Evolutionary conservation across 495 filamentous ascomycete species (phyloP).

Genomic region (Immersiella caudata): DNA sequence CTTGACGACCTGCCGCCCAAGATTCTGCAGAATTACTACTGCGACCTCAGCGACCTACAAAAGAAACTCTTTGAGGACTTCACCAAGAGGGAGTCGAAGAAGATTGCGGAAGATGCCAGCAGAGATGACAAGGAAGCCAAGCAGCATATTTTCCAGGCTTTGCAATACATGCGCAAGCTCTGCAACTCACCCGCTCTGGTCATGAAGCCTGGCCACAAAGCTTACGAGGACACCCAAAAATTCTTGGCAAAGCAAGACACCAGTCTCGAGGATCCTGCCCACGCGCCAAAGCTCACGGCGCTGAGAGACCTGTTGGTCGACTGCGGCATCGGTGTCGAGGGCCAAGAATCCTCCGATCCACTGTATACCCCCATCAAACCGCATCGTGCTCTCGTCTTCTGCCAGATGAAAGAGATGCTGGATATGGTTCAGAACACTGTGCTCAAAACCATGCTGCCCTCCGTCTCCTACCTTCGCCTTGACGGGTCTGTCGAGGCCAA

Average conservation of each 20-base stretch:
- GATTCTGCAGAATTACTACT: constrained; percentile 99
- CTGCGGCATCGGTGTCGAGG: constrained; percentile 86
- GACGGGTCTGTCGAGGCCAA: constrained; percentile 90
- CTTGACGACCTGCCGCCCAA: constrained; percentile 95
- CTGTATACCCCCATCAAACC: constrained; percentile 79
- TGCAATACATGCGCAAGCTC: constrained; percentile 99
- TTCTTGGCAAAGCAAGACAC: constrained; percentile 72
- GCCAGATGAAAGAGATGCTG: constrained; percentile 99
- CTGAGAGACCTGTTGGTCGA: constrained; percentile 88
- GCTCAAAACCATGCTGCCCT: constrained; percentile 79
- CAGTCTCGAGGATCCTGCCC: constrained; percentile 76
- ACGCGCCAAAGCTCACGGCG: constrained; percentile 91
- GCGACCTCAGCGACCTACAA: constrained; percentile 94
- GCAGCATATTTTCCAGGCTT: constrained; percentile 97
- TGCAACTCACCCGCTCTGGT: constrained; percentile 97
- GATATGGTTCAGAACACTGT: constrained; percentile 97
- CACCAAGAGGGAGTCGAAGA: constrained; percentile 85
- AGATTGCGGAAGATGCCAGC: constrained; percentile 75
- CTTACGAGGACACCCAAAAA: constrained; percentile 81
- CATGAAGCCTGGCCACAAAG: constrained; percentile 88
- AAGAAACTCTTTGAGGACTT: constrained; percentile 96
- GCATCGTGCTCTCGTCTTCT: constrained; percentile 95
- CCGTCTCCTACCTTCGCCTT: constrained; percentile 84
- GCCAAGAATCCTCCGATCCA: constrained; percentile 64
- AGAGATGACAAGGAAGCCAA: constrained; percentile 86